Evolutionary conservation across 2,329 filamentous ascomycete genomes (phyloP).

Genomic region (Fusarium protoensiforme): DNA sequence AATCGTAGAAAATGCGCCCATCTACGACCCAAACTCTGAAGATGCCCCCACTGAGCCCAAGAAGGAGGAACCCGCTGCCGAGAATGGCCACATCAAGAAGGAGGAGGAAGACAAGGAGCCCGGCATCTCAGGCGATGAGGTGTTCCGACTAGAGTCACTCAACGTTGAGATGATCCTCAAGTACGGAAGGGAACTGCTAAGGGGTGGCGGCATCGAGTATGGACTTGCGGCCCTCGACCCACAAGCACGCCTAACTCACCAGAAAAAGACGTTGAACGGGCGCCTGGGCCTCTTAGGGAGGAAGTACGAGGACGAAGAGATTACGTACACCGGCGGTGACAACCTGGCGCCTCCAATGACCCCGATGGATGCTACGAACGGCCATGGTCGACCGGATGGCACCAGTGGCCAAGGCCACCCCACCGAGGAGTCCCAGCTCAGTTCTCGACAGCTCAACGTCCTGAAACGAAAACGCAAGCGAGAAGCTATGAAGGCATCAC

Average conservation of each 20-base stretch:
- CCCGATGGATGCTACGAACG: conserved; percentile 55
- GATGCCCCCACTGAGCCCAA: conserved; percentile 64
- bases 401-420: conserved; percentile 53
- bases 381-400: conserved; percentile 49
- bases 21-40: conserved; percentile 87
- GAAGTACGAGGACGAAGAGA: conserved; percentile 85
- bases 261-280: conserved; percentile 87
- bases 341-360: conserved; percentile 54
- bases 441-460: conserved; percentile 93
- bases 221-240: conserved; percentile 85
- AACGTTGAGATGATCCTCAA: conserved; percentile 84
- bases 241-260: conserved; percentile 80
- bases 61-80: conserved; percentile 46
- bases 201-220: conserved; percentile 89
- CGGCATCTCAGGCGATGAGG: conserved; percentile 63
- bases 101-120: conserved; percentile 66
- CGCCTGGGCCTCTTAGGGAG: conserved; percentile 88
- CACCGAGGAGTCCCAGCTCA: conserved; percentile 77
- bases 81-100: conserved; percentile 65
- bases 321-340: conserved; percentile 68
- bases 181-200: conserved; percentile 84
- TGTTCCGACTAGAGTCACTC: conserved; percentile 78
- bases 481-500: conserved; percentile 84
- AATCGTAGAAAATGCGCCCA: conserved; percentile 88
- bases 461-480: conserved; percentile 94